Percentiles rank a stretch among this genome's conserved stretches.
phyloP scores from a whole-genome alignment of 371 early-diverging fungal species.

The Mucor mucedo region DNA sequence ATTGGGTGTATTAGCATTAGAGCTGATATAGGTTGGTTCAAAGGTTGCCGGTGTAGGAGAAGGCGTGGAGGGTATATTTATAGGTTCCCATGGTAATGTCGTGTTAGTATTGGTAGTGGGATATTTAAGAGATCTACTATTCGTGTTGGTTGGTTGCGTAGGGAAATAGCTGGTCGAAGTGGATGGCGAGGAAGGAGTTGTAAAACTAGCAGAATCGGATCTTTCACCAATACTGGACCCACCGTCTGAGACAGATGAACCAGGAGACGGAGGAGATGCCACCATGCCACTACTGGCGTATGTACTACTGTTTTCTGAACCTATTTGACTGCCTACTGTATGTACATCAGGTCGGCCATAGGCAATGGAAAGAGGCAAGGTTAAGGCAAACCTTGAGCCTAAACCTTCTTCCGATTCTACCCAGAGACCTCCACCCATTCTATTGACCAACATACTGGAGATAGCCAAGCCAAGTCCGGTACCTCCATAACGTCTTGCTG shows the following conservation, averaged over 20 bases:
- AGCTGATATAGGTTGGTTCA: slow-evolving; percentile 4
- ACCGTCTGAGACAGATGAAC: slow-evolving; percentile 38
- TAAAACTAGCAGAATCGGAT: background rate
- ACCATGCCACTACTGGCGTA: slow-evolving; percentile 23
- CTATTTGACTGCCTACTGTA: background rate
- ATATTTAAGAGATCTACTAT: background rate
- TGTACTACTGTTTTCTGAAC: slow-evolving; percentile 3
- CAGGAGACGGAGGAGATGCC: slow-evolving; percentile 44
- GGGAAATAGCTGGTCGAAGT: slow-evolving; percentile 8
- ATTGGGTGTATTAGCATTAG: slow-evolving; percentile 6
- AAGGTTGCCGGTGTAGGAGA: background rate
- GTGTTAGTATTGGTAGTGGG: background rate
- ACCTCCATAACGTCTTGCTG: slow-evolving; percentile 61
- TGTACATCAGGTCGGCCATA: slow-evolving; percentile 6
- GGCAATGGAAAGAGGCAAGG: slow-evolving; percentile 54
- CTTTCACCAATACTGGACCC: slow-evolving; percentile 28
- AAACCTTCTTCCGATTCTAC: slow-evolving; percentile 61
- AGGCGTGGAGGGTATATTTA: slow-evolving; percentile 12
- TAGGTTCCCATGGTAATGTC: slow-evolving; percentile 3
- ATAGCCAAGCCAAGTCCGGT: slow-evolving; percentile 66
- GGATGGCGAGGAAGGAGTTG: slow-evolving; percentile 12
- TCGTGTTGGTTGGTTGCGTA: background rate
- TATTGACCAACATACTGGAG: slow-evolving; percentile 59
- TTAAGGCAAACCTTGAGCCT: slow-evolving; percentile 63
- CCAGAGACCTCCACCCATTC: slow-evolving; percentile 68